phyloP scores from a whole-genome alignment of 345 rosid genomes.

The Eucalyptus pumila region DNA sequence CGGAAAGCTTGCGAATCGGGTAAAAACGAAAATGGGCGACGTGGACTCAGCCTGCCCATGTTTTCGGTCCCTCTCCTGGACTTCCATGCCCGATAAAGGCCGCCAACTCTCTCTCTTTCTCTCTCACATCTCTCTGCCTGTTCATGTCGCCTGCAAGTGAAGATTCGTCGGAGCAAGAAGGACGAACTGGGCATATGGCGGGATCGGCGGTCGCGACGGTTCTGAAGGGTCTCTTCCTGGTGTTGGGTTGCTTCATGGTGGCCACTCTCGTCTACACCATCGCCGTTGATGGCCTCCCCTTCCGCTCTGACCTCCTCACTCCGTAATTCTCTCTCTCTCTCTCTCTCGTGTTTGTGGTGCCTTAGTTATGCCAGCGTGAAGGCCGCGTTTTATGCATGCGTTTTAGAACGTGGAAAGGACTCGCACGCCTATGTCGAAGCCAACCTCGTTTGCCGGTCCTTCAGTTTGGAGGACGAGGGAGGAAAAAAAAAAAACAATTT shows the following conservation, averaged over 20 bases:
- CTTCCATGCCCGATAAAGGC: background rate
- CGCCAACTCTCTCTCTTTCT: background rate
- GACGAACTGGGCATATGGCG: constrained; percentile 13
- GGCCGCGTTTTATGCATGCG: background rate
- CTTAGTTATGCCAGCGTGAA: background rate
- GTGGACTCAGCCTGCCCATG: constrained; percentile 21
- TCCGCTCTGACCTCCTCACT: constrained; percentile 57
- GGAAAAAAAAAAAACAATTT: background rate
- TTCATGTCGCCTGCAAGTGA: background rate
- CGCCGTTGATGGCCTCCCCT: constrained; percentile 55
- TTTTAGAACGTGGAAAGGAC: background rate
- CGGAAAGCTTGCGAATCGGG: background rate
- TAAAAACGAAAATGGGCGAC: background rate
- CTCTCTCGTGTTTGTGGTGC: background rate
- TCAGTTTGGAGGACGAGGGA: background rate
- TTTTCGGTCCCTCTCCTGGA: background rate
- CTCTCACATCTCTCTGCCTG: background rate
- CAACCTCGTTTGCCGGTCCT: background rate
- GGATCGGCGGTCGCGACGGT: constrained; percentile 11
- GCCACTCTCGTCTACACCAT: constrained; percentile 52
- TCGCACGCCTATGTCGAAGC: background rate
- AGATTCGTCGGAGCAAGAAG: background rate
- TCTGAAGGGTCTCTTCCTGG: constrained; percentile 31
- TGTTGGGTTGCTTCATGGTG: constrained; percentile 29
- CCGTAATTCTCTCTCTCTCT: constrained; percentile 25